A percentile compares a stretch with the other conserved stretches of the same genome.
These are phyloP conservation scores for Venturia nashicola DNA, from an alignment of 2,329 filamentous ascomycete genomes.

Conservation along the genomic window DNA sequence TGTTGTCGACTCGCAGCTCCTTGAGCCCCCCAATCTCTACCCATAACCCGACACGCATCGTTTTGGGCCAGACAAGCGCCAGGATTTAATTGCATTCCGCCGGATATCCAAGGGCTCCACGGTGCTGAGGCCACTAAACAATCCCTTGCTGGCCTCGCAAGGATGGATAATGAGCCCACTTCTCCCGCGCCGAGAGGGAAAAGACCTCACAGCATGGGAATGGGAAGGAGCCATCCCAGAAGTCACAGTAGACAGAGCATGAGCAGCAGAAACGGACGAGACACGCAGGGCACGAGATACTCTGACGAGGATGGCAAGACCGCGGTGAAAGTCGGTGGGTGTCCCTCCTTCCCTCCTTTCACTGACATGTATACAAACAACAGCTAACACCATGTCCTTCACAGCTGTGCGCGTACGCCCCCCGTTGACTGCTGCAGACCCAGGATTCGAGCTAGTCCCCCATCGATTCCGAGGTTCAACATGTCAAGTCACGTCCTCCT, in stretches of 20 bases:
- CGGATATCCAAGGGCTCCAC: not conserved
- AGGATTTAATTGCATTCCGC: not conserved
- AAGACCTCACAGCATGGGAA: slow-evolving; percentile 68
- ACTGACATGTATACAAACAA: slow-evolving; percentile 12
- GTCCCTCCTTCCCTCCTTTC: slow-evolving; percentile 10
- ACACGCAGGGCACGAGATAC: slow-evolving; percentile 62
- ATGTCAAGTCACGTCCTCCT: slow-evolving; percentile 78
- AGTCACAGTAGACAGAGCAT: slow-evolving; percentile 81
- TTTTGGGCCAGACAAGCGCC: not conserved
- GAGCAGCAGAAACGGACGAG: slow-evolving; percentile 63
- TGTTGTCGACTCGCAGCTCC: not conserved
- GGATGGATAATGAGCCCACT: not conserved
- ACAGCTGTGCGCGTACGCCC: slow-evolving; percentile 87
- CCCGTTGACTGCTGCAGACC: slow-evolving; percentile 69
- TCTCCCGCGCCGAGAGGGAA: not conserved
- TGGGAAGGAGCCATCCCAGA: slow-evolving; percentile 50
- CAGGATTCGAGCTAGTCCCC: slow-evolving; percentile 87
- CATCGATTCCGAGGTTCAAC: slow-evolving; percentile 90
- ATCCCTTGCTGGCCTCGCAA: slow-evolving; percentile 1
- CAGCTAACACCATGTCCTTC: slow-evolving; percentile 12
- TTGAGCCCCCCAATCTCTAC: not conserved
- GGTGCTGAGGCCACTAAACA: not conserved
- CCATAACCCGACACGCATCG: not conserved
- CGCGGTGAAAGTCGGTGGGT: slow-evolving; percentile 91
- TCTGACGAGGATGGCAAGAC: slow-evolving; percentile 87